Conservation (phyloP, 2,329 filamentous ascomycete genomes). For the Pyricularia pennisetigena region DNA sequence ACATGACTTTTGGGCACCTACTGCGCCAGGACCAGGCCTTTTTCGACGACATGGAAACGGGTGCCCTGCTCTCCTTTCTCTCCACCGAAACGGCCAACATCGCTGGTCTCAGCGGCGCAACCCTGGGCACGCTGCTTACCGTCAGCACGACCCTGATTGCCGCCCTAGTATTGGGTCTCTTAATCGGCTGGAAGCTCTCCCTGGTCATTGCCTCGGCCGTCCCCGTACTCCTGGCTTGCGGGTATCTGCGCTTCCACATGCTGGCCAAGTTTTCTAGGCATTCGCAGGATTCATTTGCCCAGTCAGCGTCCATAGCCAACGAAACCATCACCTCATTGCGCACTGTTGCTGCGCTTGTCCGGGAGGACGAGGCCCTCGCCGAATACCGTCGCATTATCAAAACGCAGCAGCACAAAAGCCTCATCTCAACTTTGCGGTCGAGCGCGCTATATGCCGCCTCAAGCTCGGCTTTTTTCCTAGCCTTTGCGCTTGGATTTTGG, state of each 20-base stretch:
- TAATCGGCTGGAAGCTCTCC: slow-evolving; percentile 31
- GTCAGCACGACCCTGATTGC: slow-evolving; percentile 71
- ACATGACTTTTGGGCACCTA: slow-evolving; percentile 75
- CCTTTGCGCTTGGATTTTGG: slow-evolving; percentile 82
- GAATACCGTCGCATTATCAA: slow-evolving; percentile 62
- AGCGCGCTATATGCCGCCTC: slow-evolving; percentile 73
- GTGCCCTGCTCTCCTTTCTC: slow-evolving; percentile 79
- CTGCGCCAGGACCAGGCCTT: slow-evolving; percentile 88
- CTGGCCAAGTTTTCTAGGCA: slow-evolving; percentile 64
- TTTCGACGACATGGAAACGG: slow-evolving; percentile 81
- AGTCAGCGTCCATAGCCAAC: slow-evolving; percentile 78
- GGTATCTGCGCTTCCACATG: slow-evolving; percentile 50
- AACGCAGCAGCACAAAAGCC: slow-evolving; percentile 54
- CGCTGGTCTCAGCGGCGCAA: slow-evolving; percentile 80
- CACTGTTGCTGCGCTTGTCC: slow-evolving; percentile 82
- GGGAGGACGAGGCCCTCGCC: slow-evolving; percentile 69
- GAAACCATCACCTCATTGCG: slow-evolving; percentile 91
- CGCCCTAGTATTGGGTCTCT: slow-evolving; percentile 43
- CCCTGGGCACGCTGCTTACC: slow-evolving; percentile 76
- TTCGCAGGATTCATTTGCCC: slow-evolving; percentile 69
- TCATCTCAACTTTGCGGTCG: slow-evolving; percentile 67
- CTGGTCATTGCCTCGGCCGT: slow-evolving; percentile 31
- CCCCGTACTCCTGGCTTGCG: slow-evolving; percentile 26
- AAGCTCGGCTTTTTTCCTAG: slow-evolving; percentile 74
- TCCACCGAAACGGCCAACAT: slow-evolving; percentile 85